A percentile compares a stretch with the other conserved stretches of the same genome.
Evolutionary conservation across 345 rosid species (phyloP).

Genomic region (Gossypium ekmanianum): DNA sequence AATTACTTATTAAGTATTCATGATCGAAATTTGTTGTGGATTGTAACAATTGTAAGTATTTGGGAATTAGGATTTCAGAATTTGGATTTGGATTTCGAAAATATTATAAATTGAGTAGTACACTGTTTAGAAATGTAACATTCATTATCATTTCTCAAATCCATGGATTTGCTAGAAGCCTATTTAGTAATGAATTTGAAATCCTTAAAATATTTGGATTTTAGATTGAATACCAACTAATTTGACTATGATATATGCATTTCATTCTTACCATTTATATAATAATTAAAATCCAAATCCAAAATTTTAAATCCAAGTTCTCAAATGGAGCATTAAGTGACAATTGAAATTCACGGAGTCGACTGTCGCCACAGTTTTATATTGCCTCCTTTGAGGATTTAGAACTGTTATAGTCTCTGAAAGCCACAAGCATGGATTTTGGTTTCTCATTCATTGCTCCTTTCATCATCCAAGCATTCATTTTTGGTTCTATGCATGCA

Average conservation of each 20-base stretch:
- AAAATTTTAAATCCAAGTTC: too few relatives aligned
- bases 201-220: too few relatives aligned
- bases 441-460: not conserved
- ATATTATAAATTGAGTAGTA: too few relatives aligned
- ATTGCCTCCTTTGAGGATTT: not conserved
- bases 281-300: too few relatives aligned
- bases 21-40: not conserved
- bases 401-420: not conserved
- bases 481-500: not conserved
- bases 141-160: too few relatives aligned
- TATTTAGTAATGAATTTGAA: too few relatives aligned
- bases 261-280: too few relatives aligned
- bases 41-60: not conserved
- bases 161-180: too few relatives aligned
- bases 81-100: too few relatives aligned
- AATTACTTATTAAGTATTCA: not conserved
- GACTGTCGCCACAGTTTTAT: not conserved
- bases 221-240: too few relatives aligned
- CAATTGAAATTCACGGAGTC: not conserved
- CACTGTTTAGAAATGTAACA: too few relatives aligned
- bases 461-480: not conserved
- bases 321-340: not conserved
- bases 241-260: too few relatives aligned
- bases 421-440: not conserved
- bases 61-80: not conserved